These are phyloP conservation scores for Annulohypoxylon stygium DNA, from an alignment of 495 filamentous ascomycete species.

Conservation along the genomic window DNA sequence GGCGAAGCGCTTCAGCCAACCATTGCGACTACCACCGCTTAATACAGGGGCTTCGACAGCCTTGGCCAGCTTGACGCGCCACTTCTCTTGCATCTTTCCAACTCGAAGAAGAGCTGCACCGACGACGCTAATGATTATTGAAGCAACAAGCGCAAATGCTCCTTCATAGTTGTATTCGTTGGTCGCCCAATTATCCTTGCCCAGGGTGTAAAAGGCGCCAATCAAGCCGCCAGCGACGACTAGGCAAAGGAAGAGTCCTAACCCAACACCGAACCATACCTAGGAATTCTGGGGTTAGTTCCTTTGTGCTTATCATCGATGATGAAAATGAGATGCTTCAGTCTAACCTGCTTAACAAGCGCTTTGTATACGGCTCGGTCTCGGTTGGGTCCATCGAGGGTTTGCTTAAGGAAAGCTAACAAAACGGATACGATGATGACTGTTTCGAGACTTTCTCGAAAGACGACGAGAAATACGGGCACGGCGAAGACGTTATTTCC, in stretches of 20 bases:
- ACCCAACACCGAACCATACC: conserved; percentile 77
- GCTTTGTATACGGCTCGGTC: conserved; percentile 72
- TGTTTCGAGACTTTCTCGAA: conserved; percentile 86
- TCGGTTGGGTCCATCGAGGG: conserved; percentile 69
- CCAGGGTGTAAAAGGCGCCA: conserved; percentile 81
- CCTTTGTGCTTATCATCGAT: background rate
- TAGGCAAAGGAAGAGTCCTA: conserved; percentile 76
- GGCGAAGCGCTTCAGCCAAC: conserved; percentile 71
- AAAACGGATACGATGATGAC: conserved; percentile 86
- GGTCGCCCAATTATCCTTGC: conserved; percentile 71
- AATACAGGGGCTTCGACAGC: conserved; percentile 68
- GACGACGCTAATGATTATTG: conserved; percentile 82
- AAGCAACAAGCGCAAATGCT: conserved; percentile 75
- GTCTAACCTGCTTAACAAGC: conserved; percentile 75
- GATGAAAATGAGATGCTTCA: background rate
- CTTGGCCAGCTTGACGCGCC: conserved; percentile 81
- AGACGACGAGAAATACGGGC: conserved; percentile 86
- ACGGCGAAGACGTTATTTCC: conserved; percentile 70
- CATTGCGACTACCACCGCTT: conserved; percentile 43
- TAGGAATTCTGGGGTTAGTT: conserved; percentile 48
- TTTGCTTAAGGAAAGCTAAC: conserved; percentile 84
- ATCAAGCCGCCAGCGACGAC: conserved; percentile 79
- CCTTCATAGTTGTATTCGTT: conserved; percentile 86
- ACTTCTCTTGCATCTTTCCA: conserved; percentile 86
- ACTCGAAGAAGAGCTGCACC: conserved; percentile 84